Percentiles rank a stretch among this genome's conserved stretches.
Evolutionary conservation across 495 filamentous ascomycete species (phyloP).

Genomic region (Tetracladium marchalianum): DNA sequence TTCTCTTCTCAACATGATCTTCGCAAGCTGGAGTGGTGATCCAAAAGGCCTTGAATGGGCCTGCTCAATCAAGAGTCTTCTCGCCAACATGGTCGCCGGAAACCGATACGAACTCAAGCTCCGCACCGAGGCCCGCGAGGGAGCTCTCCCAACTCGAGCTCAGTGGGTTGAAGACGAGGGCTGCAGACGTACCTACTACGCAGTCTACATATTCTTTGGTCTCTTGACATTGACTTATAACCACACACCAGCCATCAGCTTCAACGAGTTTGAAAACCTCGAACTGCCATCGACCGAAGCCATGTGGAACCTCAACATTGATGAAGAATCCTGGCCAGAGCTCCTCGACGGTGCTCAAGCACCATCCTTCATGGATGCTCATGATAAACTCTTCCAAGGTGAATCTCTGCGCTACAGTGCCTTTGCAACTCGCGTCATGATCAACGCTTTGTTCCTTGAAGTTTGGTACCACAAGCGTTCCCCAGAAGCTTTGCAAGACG

Average conservation of each 20-base stretch:
- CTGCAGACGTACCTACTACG: constrained; percentile 93
- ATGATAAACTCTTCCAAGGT: constrained; percentile 90
- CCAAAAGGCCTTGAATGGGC: constrained; percentile 97
- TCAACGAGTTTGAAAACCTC: constrained; percentile 93
- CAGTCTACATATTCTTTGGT: constrained; percentile 98
- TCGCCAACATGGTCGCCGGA: constrained; percentile 97
- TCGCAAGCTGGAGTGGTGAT: constrained; percentile 98
- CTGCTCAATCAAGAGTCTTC: constrained; percentile 93
- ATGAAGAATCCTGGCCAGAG: constrained; percentile 78
- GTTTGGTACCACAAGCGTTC: constrained; percentile 98
- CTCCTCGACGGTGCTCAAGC: constrained; percentile 57
- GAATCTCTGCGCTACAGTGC: constrained; percentile 89
- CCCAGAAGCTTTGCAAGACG: constrained; percentile 89
- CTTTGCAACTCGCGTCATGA: constrained; percentile 95
- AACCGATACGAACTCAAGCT: constrained; percentile 94
- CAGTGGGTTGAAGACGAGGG: constrained; percentile 98
- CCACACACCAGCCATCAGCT: constrained; percentile 93
- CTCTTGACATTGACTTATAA: constrained; percentile 94
- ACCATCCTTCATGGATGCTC: constrained; percentile 83
- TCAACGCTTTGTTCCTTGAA: constrained; percentile 96
- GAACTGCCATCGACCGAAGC: constrained; percentile 90
- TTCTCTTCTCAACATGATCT: constrained; percentile 94
- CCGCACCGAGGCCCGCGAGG: constrained; percentile 79
- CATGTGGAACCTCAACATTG: constrained; percentile 82
- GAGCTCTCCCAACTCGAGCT: constrained; percentile 61